Evolutionary conservation across 2,329 filamentous ascomycete species (phyloP), one percentile per base, ranked within the genome.

Genomic region (Magnaporthiopsis incrustans): DNA sequence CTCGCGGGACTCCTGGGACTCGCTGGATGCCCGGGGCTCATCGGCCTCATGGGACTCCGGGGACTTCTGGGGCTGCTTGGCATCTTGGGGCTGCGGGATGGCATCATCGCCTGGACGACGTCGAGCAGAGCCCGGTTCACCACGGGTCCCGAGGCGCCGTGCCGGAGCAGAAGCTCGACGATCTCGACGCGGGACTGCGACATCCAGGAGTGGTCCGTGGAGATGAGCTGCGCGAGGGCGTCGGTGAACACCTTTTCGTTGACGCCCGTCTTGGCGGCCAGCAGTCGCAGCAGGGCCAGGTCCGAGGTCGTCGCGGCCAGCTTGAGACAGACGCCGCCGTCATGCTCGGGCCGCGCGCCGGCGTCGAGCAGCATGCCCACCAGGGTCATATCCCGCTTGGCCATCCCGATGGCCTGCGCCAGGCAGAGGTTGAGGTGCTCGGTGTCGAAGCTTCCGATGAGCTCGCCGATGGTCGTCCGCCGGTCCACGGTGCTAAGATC

Each of bases 111-210:
- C 63, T 85, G 78, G 7, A 86, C 81, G 1, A 82, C 82, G 1
- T 78, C 72, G 1, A 85, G 72, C 1, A 86, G 71, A 0, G 81
- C 81, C 26, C 79, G 77, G 0, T 81, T 83, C 0, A 84, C 77
- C 0, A 77, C 75, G 0, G 77, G 71, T 0, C 77, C 75, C 0
- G 79, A 77, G 0, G 82, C 77, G 1, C 82, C 82, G 3, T 77
- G 76, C 57, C 74, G 75, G 0, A 85, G 68, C 4, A 71, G 65
- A 10, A 71, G 66, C 18, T 69, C 65, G 22, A 71, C 56, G 3
- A 68, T 26, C n/a, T 71, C 68, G 22, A 70, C 58, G 26, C 71
- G 69, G 26, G 71, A 69, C 7, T 64, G 66, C 3, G 69, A 63
- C 44, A 72, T 70, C 70, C 70, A 72, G 14, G 67, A 64, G 32